These are phyloP conservation scores for Epichloe hybrida DNA, from an alignment of 2,329 filamentous ascomycete species.

Conservation along the genomic window DNA sequence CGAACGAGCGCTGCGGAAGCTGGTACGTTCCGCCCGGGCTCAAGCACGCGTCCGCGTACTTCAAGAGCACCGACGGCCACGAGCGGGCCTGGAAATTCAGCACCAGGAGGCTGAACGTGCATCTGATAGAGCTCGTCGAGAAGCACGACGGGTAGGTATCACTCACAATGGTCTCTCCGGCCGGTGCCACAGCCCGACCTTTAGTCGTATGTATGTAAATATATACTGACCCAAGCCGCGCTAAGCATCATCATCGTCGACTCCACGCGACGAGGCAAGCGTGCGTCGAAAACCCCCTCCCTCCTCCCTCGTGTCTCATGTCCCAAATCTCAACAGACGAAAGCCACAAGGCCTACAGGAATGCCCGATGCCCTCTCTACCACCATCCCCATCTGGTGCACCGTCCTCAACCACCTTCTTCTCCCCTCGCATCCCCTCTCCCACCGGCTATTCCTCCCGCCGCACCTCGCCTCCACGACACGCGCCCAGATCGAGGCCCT, in stretches of 20 bases:
- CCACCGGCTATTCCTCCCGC: constrained; percentile 54
- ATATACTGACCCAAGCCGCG: not conserved
- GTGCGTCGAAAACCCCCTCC: constrained; percentile 28
- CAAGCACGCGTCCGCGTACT: constrained; percentile 72
- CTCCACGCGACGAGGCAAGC: constrained; percentile 82
- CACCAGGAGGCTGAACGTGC: constrained; percentile 68
- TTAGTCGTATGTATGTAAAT: no score
- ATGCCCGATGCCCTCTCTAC: constrained; percentile 94
- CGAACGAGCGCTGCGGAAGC: constrained; percentile 89
- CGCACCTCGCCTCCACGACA: constrained; percentile 56
- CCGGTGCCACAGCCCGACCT: not conserved
- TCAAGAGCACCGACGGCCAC: constrained; percentile 96
- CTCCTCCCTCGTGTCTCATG: no score
- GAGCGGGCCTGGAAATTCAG: constrained; percentile 85
- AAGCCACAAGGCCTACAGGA: constrained; percentile 25
- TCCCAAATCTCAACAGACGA: not conserved
- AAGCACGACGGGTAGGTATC: constrained; percentile 45
- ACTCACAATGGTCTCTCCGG: not conserved
- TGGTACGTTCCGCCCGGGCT: constrained; percentile 67
- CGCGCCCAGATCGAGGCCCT: constrained; percentile 61
- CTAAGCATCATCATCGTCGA: constrained; percentile 70
- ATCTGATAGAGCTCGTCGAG: constrained; percentile 58
- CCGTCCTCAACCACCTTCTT: constrained; percentile 66
- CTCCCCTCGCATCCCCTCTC: constrained; percentile 44
- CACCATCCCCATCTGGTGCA: constrained; percentile 87